phyloP scores from a whole-genome alignment of 306 rosid species.

The Arachis stenosperma region DNA sequence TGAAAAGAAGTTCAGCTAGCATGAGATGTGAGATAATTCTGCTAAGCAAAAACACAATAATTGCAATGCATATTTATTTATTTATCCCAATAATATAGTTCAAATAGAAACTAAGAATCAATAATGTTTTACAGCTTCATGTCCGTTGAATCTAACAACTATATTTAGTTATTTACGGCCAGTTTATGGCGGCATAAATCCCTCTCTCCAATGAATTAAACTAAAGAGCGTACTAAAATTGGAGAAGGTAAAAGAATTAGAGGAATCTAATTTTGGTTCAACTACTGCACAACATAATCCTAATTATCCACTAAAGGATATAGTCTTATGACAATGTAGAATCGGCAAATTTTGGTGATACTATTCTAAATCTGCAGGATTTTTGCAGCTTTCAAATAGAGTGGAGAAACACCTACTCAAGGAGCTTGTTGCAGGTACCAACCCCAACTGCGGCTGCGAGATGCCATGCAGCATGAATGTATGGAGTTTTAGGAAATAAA shows the following conservation, averaged over 20 bases:
- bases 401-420: constrained; percentile 52
- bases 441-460: constrained; percentile 97
- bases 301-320: constrained; percentile 23
- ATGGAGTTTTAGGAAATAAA: constrained; percentile 74
- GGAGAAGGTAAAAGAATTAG: constrained; percentile 15
- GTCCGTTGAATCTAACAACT: constrained; percentile 1
- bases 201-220: constrained; percentile 34
- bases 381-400: constrained; percentile 30
- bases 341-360: constrained; percentile 39
- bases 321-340: constrained; percentile 24
- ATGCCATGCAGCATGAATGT: constrained; percentile 98
- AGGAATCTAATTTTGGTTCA: constrained; percentile 29
- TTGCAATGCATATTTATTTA: too few species aligned
- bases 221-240: constrained; percentile 18
- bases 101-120: constrained; percentile 7
- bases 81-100: background rate
- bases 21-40: too few species aligned
- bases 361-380: constrained; percentile 22
- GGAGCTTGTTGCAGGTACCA: constrained; percentile 94
- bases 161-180: background rate
- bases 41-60: too few species aligned
- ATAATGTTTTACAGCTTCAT: constrained; percentile 6
- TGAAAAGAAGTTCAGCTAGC: too few species aligned
- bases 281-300: constrained; percentile 19
- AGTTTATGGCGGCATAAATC: background rate